Base-by-base conservation (phyloP, 225 moss, liverwort and hornwort species). In the Sphagnum contortum region DNA sequence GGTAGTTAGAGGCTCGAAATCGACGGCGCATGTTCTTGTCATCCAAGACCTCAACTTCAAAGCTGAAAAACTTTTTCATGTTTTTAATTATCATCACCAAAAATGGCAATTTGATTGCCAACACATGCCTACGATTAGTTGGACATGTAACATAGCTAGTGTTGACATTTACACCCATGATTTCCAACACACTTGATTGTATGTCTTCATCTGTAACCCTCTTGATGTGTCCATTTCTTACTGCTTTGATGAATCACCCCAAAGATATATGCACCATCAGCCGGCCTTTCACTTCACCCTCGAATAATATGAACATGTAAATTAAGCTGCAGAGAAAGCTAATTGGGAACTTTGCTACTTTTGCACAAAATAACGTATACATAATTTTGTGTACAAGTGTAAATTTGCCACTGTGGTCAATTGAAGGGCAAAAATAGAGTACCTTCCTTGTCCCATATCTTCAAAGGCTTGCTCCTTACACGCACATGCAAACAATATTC, bases 381-480 rank as follows among this genome's bases (percentile, higher is more conserved):
- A 29, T 29, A 29, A 29, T 29, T 29, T 29, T 29, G 29, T 29
- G 0, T 29, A 29, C 29, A 29, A 29, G 29, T 29, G 29, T 29
- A 29, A 29, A 29, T 29, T 29, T 29, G 29, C 29, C 1, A 29
- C 0, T 29, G 1, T 29, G 29, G 29, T 29, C 10, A 63, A 29
- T 55, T 29, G 29, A 29, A 55, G 74, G 11, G 53, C 57, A 66
- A 72, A 57, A 29, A 6, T 3, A 4, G 68, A 78, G 70, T 68
- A 94, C 94, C 94, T 90, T 89, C 78, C 64, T 91, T 91, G 76
- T 94, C 77, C 94, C 94, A 94, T 83, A 91, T 94, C 47, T 80
- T 81, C 46, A 94, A 75, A 64, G 94, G 94, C 75, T 91, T 94
- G 68, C 88, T 88, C 80, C 94, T 94, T 56, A 5, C 52, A 62